A percentile compares a stretch with the other conserved stretches of the same genome.
phyloP scores from a whole-genome alignment of 768 basidiomycete species.

The Hericium coralloides region DNA sequence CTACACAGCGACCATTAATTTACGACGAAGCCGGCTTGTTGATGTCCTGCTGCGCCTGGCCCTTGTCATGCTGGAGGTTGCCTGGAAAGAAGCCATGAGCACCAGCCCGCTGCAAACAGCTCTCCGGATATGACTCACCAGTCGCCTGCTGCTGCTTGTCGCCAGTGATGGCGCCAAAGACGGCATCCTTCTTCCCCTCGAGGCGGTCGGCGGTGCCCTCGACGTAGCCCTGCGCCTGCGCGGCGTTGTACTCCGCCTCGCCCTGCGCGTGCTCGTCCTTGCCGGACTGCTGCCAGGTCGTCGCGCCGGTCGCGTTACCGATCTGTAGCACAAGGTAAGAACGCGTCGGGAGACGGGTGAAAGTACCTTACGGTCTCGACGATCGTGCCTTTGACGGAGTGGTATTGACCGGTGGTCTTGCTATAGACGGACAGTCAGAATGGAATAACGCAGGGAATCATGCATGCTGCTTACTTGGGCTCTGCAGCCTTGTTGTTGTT shows the following conservation, averaged over 20 bases:
- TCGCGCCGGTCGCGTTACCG: slow-evolving; percentile 35
- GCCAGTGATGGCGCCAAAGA: slow-evolving; percentile 48
- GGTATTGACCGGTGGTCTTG: slow-evolving; percentile 29
- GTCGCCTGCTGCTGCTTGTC: slow-evolving; percentile 42
- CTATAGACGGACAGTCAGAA: slow-evolving; percentile 14
- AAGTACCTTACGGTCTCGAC: slow-evolving; percentile 20
- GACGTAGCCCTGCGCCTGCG: slow-evolving; percentile 40
- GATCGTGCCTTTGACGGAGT: slow-evolving; percentile 30
- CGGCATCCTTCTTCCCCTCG: slow-evolving; percentile 42
- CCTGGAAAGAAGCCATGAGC: slow-evolving; percentile 25
- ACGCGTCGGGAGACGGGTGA: neutral
- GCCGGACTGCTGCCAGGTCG: slow-evolving; percentile 35
- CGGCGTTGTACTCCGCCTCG: slow-evolving; percentile 37
- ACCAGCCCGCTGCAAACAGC: neutral
- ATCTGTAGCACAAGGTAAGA: slow-evolving; percentile 7
- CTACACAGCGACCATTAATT: too few species aligned
- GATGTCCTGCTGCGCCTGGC: slow-evolving; percentile 41
- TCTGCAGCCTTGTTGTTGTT: slow-evolving; percentile 2
- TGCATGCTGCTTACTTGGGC: slow-evolving; percentile 6
- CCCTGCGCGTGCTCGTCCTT: slow-evolving; percentile 42
- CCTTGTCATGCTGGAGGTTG: slow-evolving; percentile 45
- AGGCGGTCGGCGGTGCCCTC: slow-evolving; percentile 38
- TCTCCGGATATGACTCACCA: slow-evolving; percentile 24
- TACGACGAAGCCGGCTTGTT: slow-evolving; percentile 23
- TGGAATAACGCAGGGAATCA: neutral